These are phyloP conservation scores for Botrytis tulipae DNA, from an alignment of 2,329 filamentous ascomycete genomes.

Conservation along the genomic window DNA sequence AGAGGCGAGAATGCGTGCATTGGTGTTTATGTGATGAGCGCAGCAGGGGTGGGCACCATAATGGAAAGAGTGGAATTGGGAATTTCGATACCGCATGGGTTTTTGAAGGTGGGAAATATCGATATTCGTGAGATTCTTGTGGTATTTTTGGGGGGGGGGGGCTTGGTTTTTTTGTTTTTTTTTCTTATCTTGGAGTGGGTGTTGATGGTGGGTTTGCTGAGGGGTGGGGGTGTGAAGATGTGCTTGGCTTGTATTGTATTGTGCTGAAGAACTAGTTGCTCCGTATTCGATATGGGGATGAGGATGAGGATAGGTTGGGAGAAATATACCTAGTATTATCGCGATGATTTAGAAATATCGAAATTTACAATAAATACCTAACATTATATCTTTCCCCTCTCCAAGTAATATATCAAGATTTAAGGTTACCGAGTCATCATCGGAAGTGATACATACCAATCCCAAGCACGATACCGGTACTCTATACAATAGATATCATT, in stretches of 20 bases:
- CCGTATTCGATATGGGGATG: not conserved
- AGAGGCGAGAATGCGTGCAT: not conserved
- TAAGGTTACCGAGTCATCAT: not conserved
- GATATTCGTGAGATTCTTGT: conserved; percentile 1
- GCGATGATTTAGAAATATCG: not conserved
- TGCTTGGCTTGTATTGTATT: not conserved
- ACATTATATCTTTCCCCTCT: not conserved
- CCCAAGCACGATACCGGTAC: not conserved
- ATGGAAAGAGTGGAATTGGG: not conserved
- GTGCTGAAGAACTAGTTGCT: not conserved
- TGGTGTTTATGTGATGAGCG: not conserved
- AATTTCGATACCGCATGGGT: not conserved
- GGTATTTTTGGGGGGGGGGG: too few species aligned
- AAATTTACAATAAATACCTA: not conserved
- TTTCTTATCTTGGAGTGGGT: not conserved
- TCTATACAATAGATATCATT: too few species aligned
- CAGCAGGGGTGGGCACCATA: not conserved
- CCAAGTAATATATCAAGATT: not conserved
- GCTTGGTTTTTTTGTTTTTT: not conserved
- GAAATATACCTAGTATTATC: not conserved
- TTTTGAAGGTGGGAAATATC: not conserved
- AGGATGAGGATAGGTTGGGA: not conserved
- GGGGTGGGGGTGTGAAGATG: not conserved
- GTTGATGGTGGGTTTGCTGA: not conserved
- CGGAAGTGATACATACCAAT: not conserved